phyloP scores from a whole-genome alignment of 2,329 filamentous ascomycete species.

The Cladosporium sp. region DNA sequence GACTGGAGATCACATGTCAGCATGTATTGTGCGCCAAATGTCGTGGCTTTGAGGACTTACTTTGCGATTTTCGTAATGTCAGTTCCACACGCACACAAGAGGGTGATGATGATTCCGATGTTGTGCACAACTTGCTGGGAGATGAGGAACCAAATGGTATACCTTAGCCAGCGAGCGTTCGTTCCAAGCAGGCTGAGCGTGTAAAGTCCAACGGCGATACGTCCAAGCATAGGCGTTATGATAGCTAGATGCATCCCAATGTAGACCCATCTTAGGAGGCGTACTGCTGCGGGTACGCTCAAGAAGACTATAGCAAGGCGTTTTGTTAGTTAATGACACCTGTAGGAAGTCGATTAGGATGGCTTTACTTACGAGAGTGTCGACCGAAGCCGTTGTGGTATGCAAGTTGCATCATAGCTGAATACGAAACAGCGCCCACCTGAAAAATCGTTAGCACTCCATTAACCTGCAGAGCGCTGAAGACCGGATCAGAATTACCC shows the following conservation, averaged over 20 bases:
- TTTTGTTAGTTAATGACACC: not conserved
- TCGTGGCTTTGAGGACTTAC: not conserved
- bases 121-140: slow-evolving; percentile 9
- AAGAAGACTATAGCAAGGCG: not conserved
- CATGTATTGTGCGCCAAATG: not conserved
- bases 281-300: not conserved
- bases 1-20: not conserved
- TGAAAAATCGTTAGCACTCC: not conserved
- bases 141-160: slow-evolving; percentile 1
- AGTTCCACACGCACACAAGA: not conserved
- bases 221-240: slow-evolving; percentile 3
- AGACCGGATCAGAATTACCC: not conserved
- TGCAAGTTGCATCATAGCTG: slow-evolving; percentile 4
- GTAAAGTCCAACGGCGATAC: slow-evolving; percentile 10
- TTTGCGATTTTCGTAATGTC: slow-evolving; percentile 1
- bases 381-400: slow-evolving; percentile 15
- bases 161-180: not conserved
- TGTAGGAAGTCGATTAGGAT: not conserved
- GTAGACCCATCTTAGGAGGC: slow-evolving; percentile 9
- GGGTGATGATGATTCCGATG: not conserved
- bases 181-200: slow-evolving; percentile 6
- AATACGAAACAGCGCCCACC: not conserved
- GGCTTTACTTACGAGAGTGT: not conserved
- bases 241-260: slow-evolving; percentile 4
- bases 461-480: not conserved